phyloP scores from a whole-genome alignment of 352 stramenopile genomes.

The Aphanomyces invadans region DNA sequence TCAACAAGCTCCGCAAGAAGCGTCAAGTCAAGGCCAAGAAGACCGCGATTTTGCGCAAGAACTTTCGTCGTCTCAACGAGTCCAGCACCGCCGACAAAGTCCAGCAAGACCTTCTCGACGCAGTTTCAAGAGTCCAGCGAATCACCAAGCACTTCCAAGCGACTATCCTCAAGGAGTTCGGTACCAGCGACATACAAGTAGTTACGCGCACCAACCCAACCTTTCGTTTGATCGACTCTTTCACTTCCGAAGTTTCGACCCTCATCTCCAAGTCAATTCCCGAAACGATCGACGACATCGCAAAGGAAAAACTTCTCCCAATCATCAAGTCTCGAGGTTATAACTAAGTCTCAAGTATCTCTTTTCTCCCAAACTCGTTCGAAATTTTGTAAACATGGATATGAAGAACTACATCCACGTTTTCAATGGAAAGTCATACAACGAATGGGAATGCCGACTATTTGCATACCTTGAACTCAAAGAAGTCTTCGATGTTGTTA shows the following conservation, averaged over 20 bases:
- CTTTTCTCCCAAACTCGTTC: too few relatives aligned
- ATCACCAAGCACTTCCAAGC: background rate
- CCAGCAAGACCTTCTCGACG: background rate
- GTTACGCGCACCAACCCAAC: too few relatives aligned
- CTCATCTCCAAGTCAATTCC: too few relatives aligned
- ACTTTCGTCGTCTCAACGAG: background rate
- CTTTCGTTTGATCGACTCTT: too few relatives aligned
- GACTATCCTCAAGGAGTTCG: background rate
- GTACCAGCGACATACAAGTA: too few relatives aligned
- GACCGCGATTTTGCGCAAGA: background rate
- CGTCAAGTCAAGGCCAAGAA: background rate
- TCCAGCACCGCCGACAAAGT: background rate
- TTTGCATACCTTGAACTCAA: background rate
- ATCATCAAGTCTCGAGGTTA: too few relatives aligned
- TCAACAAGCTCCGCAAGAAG: background rate
- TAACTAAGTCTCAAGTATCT: too few relatives aligned
- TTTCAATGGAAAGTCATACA: conserved; percentile 2
- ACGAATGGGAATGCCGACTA: background rate
- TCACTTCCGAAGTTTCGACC: too few relatives aligned
- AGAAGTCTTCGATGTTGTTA: conserved; percentile 1
- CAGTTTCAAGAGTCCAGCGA: background rate
- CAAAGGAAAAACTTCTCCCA: too few relatives aligned
- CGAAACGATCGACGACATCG: too few relatives aligned
- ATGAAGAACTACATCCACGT: background rate
- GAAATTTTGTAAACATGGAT: too few relatives aligned